Base-by-base conservation (phyloP, 306 rosid genomes). In the Ormosia emarginata region DNA sequence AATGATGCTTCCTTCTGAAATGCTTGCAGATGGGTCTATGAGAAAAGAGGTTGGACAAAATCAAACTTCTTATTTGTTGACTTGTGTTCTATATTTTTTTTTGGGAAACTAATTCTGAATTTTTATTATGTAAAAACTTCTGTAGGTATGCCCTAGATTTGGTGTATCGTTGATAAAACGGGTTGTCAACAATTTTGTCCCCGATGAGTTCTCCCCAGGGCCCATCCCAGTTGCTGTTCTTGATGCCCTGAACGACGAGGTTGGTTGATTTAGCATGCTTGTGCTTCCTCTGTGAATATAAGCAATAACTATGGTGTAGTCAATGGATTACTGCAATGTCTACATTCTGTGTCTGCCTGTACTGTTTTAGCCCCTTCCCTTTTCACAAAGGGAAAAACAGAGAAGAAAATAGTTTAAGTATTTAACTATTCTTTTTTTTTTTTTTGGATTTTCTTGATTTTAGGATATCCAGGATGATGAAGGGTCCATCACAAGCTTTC, bases 1-100 rank as follows among this genome's bases (percentile, higher is more conserved):
- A 44, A 92, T 92, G 98, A 90, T 94, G 98, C 92, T 92, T 84
- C 98, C 97, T 33, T 82, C 82, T 17, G 95, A 94, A 78, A 89
- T 88, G 97, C 93, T 94, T 33, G 91, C 90, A 10, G 94, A 94
- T 49, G 77, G 30, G 47, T 86, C 97, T 74, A 84, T 33, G 82
- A 85, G 94, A 79, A 85, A 79, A 88, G 97, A 94, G 97, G 98
- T 94, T 80, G 8, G 74, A 67, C 24, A 24, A 24, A 24, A 24
- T 65, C 86, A 64, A 15, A 69, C 50, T 67, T 68, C 32, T 59
- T 30, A 33, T 43, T 37, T 58, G 11, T 67, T 57, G 40, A 56
- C 13, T 55, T 44, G 43, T 62, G 36, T 1, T 41, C 52, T 24
- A 24, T 24, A 24, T 6, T 44, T 46, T 49, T 24, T 49, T 40